Percentiles rank a stretch among this genome's conserved stretches.
Evolutionary conservation across 2,329 filamentous ascomycete genomes (phyloP).

Genomic region (Epicoccum nigrum): DNA sequence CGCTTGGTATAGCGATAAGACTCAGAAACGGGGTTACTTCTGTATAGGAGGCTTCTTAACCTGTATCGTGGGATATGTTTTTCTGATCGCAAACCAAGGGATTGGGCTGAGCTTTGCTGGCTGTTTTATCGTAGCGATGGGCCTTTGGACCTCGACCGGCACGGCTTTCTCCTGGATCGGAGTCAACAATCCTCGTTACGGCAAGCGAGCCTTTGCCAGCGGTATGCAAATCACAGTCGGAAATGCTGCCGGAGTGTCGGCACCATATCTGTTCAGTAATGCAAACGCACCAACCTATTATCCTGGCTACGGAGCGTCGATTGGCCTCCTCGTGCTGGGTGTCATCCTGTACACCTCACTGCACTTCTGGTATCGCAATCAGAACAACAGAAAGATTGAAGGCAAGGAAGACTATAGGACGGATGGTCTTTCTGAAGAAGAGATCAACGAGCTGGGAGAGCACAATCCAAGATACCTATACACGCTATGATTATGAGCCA

Average conservation of each 20-base stretch:
- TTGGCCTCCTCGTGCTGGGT: conserved; percentile 27
- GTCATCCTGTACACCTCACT: conserved; percentile 25
- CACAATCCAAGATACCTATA: conserved; percentile 35
- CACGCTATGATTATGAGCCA: conserved; percentile 30
- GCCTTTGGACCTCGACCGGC: conserved; percentile 33
- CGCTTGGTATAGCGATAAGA: conserved; percentile 36
- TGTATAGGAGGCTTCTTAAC: conserved; percentile 38
- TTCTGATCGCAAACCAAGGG: conserved; percentile 38
- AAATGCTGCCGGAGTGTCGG: conserved; percentile 43
- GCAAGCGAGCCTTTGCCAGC: conserved; percentile 38
- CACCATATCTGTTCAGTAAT: conserved; percentile 32
- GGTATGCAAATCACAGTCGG: conserved; percentile 46
- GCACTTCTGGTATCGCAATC: conserved; percentile 28
- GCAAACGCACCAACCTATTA: conserved; percentile 22
- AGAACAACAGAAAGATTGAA: conserved; percentile 30
- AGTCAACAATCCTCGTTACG: conserved; percentile 40
- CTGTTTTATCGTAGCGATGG: conserved; percentile 39
- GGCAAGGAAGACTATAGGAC: conserved; percentile 33
- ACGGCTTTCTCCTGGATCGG: conserved; percentile 36
- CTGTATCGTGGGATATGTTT: conserved; percentile 57
- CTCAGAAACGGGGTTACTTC: conserved; percentile 36
- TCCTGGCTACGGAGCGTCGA: conserved; percentile 33
- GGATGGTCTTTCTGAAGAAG: conserved; percentile 32
- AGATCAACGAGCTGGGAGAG: conserved; percentile 34
- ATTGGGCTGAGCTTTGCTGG: conserved; percentile 31